These are phyloP conservation scores for Stramenopiles sp. DNA, from an alignment of 352 stramenopile genomes.

Conservation along the genomic window DNA sequence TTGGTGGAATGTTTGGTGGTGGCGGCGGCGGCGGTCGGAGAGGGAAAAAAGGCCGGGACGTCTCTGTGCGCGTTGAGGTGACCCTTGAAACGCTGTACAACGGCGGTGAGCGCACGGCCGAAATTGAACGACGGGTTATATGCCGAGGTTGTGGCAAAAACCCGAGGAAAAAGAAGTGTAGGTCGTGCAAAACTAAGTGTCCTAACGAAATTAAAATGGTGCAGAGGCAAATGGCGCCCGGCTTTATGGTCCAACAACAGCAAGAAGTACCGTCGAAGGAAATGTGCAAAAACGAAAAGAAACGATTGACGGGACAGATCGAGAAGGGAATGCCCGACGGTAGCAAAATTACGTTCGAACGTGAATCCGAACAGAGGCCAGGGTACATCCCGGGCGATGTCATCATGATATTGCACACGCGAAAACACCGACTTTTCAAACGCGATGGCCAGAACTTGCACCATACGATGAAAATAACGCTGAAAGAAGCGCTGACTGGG, in stretches of 20 bases:
- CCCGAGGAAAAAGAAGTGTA: constrained; percentile 78
- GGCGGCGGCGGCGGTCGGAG: constrained; percentile 14
- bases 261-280: constrained; percentile 25
- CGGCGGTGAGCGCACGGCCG: constrained; percentile 75
- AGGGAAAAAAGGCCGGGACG: constrained; percentile 35
- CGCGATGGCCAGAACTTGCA: constrained; percentile 80
- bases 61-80: constrained; percentile 58
- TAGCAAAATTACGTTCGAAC: constrained; percentile 75
- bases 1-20: constrained; percentile 20
- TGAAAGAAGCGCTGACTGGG: constrained; percentile 79
- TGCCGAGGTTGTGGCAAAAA: constrained; percentile 67
- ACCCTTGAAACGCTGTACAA: constrained; percentile 89
- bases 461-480: constrained; percentile 77
- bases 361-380: constrained; percentile 58
- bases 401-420: constrained; percentile 63
- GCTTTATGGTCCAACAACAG: constrained; percentile 41
- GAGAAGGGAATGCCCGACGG: constrained; percentile 74
- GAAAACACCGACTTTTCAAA: constrained; percentile 57
- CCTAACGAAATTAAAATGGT: constrained; percentile 63
- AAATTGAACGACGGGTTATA: constrained; percentile 59
- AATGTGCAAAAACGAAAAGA: constrained; percentile 67
- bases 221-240: constrained; percentile 22
- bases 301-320: constrained; percentile 83
- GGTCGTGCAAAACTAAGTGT: constrained; percentile 67
- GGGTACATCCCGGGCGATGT: constrained; percentile 73